Conservation (phyloP, 495 filamentous ascomycete species). For the Penicillium alfredii region DNA sequence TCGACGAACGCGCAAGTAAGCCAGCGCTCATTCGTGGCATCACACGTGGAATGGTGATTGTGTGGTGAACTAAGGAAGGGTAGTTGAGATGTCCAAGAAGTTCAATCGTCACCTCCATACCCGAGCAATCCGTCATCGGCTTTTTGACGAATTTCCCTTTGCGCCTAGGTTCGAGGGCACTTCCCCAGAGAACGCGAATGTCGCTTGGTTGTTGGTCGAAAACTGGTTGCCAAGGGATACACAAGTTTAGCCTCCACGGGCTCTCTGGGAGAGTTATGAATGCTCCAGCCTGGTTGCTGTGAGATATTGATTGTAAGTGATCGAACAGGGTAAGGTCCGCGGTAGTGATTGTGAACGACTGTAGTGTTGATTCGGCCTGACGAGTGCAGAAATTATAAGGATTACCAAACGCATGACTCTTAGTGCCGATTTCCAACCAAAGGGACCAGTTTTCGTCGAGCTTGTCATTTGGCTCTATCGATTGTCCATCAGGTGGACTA, state of each 20-base stretch:
- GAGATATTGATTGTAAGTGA: conserved; percentile 10
- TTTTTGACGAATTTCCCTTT: conserved; percentile 32
- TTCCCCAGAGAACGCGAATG: conserved; percentile 31
- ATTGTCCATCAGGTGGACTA: conserved; percentile 13
- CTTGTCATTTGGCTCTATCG: conserved; percentile 18
- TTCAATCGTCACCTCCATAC: conserved; percentile 30
- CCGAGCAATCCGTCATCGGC: conserved; percentile 31
- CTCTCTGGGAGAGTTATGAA: conserved; percentile 26
- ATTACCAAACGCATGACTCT: conserved; percentile 22
- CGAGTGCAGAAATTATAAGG: conserved; percentile 30
- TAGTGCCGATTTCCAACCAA: conserved; percentile 8
- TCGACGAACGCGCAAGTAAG: conserved; percentile 2
- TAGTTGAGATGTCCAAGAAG: conserved; percentile 25
- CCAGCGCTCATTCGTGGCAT: conserved; percentile 19
- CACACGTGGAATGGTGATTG: conserved; percentile 12
- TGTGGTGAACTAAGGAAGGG: not conserved
- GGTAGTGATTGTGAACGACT: conserved; percentile 36
- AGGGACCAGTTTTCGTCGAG: conserved; percentile 27
- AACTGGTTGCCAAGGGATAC: conserved; percentile 30
- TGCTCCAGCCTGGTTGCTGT: conserved; percentile 8
- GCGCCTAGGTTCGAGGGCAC: conserved; percentile 21
- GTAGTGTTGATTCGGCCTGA: conserved; percentile 22
- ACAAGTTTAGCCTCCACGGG: conserved; percentile 29
- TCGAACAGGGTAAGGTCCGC: conserved; percentile 17
- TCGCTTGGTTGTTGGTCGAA: conserved; percentile 25